Evolutionary conservation across 306 rosid species (phyloP).

Genomic region (Hylodesmum podocarpum): DNA sequence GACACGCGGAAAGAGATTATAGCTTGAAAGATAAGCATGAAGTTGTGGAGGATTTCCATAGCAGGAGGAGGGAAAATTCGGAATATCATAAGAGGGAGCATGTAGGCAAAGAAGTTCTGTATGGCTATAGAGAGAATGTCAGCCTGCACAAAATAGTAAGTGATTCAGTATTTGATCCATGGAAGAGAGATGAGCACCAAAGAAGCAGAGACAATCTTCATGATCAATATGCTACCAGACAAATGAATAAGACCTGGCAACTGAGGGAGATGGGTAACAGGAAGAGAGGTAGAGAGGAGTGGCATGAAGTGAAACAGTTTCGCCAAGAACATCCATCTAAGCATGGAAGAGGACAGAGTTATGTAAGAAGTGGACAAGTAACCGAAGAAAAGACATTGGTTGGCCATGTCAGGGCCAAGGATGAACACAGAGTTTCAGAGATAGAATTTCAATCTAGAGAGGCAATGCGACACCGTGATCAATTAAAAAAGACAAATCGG

Average conservation of each 20-base stretch:
- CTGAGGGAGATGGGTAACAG: constrained; percentile 79
- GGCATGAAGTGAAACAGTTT: constrained; percentile 75
- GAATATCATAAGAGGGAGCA: constrained; percentile 74
- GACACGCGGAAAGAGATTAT: constrained; percentile 81
- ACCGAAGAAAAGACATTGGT: constrained; percentile 76
- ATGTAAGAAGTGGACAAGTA: constrained; percentile 66
- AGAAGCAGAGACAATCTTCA: constrained; percentile 67
- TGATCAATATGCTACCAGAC: constrained; percentile 69
- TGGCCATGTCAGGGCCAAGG: constrained; percentile 65
- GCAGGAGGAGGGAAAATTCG: constrained; percentile 82
- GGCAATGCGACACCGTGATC: constrained; percentile 62
- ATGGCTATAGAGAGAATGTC: constrained; percentile 61
- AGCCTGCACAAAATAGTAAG: constrained; percentile 68
- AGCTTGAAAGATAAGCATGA: constrained; percentile 72
- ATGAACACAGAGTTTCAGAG: constrained; percentile 64
- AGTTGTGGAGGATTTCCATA: constrained; percentile 66
- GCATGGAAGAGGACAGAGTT: constrained; percentile 69
- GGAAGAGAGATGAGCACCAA: constrained; percentile 69
- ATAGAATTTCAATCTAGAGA: constrained; percentile 75
- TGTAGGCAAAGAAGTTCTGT: constrained; percentile 67
- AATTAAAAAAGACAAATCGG: constrained; percentile 69
- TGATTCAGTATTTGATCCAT: constrained; percentile 66
- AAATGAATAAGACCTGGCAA: constrained; percentile 71
- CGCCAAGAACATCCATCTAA: constrained; percentile 71
- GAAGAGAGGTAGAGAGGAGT: constrained; percentile 82